Base-by-base conservation (phyloP, 2,329 filamentous ascomycete genomes). In the Westerdykella aurantiaca region DNA sequence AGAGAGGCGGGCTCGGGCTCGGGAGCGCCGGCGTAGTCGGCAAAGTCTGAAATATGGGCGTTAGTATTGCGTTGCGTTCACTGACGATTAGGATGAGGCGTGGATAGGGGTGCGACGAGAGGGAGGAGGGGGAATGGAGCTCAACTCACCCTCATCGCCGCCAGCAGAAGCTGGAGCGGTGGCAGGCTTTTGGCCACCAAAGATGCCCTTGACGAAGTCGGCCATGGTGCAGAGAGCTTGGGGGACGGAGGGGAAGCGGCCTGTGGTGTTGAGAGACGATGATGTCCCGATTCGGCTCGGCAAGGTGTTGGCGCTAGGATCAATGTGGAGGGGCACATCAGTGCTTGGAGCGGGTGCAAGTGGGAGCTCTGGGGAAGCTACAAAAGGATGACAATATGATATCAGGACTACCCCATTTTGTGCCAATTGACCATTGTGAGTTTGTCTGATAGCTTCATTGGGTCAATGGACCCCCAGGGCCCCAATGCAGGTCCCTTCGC, bases 11-110 rank as follows among this genome's bases (percentile, higher is more conserved):
- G 73, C 14, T 71, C 72, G 44, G 87, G 83, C 16, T 85, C 81
- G 52, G 88, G 81, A 56, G 82, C 85, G 52, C 81, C 83, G 48
- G 88, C 88, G 63, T 94, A 97, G 75, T 96, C 91, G 72, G 88
- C 89, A 68, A 96, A 96, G 73, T 95, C 33, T 35, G 39, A 39
- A 10, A 35, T 35, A 35, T 41, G 47, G 38, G 41, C 34, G 39
- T 48, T 46, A 46, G 46, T 42, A 43, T 42, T 42, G 17, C 38
- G 14, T 22, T 25, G 25, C 21, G 34, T 38, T 34, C 49, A 23
- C 34, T 34, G 40, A 22, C 41, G 13, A 5, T 23, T n/a, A 33
- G 14, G 42, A 31, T 22, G 17, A 17, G 18, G 21, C 23, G 33
- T 10, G n/a, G 38, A 39, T 29, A 40, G 41, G 44, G 23, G 23